Base-by-base conservation (phyloP, 2,329 filamentous ascomycete species). In the Pseudohalonectria lignicola region DNA sequence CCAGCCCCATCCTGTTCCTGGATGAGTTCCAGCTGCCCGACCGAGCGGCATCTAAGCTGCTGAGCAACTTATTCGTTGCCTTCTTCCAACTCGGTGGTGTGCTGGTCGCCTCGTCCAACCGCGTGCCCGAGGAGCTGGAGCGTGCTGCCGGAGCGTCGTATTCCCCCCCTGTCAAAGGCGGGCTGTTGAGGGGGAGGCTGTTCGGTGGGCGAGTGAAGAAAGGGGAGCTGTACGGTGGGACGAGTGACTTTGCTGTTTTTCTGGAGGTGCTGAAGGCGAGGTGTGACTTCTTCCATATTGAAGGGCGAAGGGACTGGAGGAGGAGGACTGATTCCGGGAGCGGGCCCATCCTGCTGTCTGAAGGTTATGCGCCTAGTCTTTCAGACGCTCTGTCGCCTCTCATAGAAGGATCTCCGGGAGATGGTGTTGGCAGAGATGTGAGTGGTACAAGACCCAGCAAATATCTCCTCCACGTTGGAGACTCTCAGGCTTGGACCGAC, bases 1-100 rank as follows among this genome's bases (percentile, higher is more conserved):
- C 74, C 11, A 82, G 77, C 10, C 83, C 84, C 0, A 82, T 90
- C 25, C 57, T 90, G 12, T 92, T 92, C 49, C 59, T 90, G 3
- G 84, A 90, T 47, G 84, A 92, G 53, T 90, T 92, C 44, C 85
- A 92, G 52, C 69, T 92, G 28, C 85, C 85, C 0, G 85, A 90
- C 55, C 71, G 81, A 45, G 82, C 79, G 2, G 74, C 82, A 2
- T 82, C 77, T 49, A 90, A 88, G 56, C 85, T 90, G 34, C 62
- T 92, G 43, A 85, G 80, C 43, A 82, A 83, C 48, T 66, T 92
- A 2, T 79, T 92, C 54, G 84, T 83, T 6, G 70, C 73, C 2
- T 90, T 90, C 60, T 90, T 90, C 52, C 82, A 88, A 44, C 67
- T 90, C 3, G 85, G 85, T 0, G 85, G 85, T 7, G 85, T 92